Base-by-base conservation (phyloP, 2,329 filamentous ascomycete genomes). In the Ophiostoma triangulosporum region DNA sequence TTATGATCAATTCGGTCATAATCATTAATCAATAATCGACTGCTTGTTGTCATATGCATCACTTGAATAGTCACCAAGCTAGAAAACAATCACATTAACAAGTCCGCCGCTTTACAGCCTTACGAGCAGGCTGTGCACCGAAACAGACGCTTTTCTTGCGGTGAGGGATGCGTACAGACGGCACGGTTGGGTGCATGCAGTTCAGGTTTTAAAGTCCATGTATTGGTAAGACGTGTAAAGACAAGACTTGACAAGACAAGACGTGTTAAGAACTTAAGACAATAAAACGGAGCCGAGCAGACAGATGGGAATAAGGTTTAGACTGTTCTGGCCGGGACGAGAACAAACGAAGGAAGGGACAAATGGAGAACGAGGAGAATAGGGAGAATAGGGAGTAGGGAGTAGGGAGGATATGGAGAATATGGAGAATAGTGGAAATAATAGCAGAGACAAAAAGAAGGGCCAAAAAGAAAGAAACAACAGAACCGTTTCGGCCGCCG, bases 21-120 rank as follows among this genome's bases (percentile, higher is more conserved):
- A n/a, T n/a, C n/a, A n/a, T n/a, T n/a, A n/a, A n/a, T n/a, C n/a
- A n/a, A n/a, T n/a, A n/a, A n/a, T n/a, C n/a, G n/a, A n/a, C n/a
- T n/a, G n/a, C n/a, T n/a, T n/a, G n/a, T n/a, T n/a, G n/a, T n/a
- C n/a, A n/a, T n/a, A n/a, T n/a, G n/a, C n/a, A n/a, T n/a, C n/a
- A n/a, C n/a, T n/a, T n/a, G n/a, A n/a, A 31, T 31, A 11, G 6
- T 31, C 29, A 11, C 29, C 29, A 31, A 31, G 29, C 29, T 31
- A 31, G 29, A 6, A 31, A 31, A 6, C 29, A 31, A 6, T 31
- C 29, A 31, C 29, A 31, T 31, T 31, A 6, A 31, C 29, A 6
- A 31, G n/a, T 40, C 53, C 48, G 48, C 48, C 48, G 48, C 36
- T 54, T 48, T 26, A 50, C 53, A 54, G 53, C 53, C 53, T 51